Base-by-base conservation (phyloP, 176 grass and related monocot genomes). In the Triticum monococcum region DNA sequence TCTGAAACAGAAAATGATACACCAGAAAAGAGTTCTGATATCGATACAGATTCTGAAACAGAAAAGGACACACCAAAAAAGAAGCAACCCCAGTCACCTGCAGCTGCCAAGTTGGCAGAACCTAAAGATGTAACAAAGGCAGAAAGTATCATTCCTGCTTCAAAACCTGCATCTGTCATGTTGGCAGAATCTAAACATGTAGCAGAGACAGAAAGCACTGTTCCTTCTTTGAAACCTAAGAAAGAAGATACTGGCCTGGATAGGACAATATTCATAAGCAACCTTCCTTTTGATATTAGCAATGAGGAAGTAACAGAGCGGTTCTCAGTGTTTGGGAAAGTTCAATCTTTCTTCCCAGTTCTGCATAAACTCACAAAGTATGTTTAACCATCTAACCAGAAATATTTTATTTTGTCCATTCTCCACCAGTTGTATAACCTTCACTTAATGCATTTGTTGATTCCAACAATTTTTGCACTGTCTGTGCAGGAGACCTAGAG, bases 301-400 rank as follows among this genome's bases (percentile, higher is more conserved):
- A 88, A 77, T 62, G 88, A 96, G 87, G 97, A 96, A 79, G 90
- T 98, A 37, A 88, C 81, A 69, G 80, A 86, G 66, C 90, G 92
- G 75, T 98, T 98, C 72, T 90, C 94, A 77, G 72, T 92, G 25
- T 98, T 96, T 79, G 97, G 97, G 79, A 92, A 92, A 67, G 88
- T 98, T 9, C 80, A 96, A 89, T 96, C 97, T 63, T 96, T 92
- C 91, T 72, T 89, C 61, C 92, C 86, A 4, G 97, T 98, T 78
- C 92, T 98, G 77, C 97, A 98, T 91, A 91, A 94, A 88, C 88
- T 96, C 76, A 98, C 94, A 65, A 98, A 94, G 97, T 98, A 91
- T 83, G 93, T 89, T 82, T 50, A 35, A 74, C n/a, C 41, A 68
- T 61, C 25, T 67, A 30, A 26, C 32, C 24, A 9, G n/a, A 26